phyloP scores from a whole-genome alignment of 768 basidiomycete genomes.

The Mycena indigotica region DNA sequence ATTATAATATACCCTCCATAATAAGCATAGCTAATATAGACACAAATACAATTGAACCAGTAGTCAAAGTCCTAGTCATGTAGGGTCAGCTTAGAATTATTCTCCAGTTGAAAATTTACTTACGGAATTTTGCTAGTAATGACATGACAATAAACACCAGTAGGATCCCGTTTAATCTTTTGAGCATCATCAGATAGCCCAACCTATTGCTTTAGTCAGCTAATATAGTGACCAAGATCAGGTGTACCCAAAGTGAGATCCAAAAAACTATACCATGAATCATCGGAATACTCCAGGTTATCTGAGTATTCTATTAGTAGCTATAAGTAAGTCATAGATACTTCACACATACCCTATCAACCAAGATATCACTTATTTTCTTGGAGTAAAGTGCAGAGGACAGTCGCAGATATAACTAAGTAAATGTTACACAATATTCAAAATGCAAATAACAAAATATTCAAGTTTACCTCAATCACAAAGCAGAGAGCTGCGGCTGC shows the following conservation, averaged over 20 bases:
- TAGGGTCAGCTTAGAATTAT: not conserved
- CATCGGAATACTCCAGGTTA: not conserved
- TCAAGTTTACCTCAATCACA: slow-evolving; percentile 4
- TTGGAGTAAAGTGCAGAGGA: not conserved
- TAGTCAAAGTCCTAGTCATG: not conserved
- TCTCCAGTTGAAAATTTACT: not conserved
- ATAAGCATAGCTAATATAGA: not conserved
- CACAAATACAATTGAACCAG: not conserved
- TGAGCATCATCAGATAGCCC: not conserved
- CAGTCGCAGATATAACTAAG: too few species aligned
- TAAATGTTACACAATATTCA: too few species aligned
- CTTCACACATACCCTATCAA: not conserved
- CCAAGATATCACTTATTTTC: not conserved
- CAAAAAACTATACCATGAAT: slow-evolving; percentile 2
- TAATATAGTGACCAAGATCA: not conserved
- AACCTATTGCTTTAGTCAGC: not conserved
- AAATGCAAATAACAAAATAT: too few species aligned
- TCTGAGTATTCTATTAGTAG: not conserved
- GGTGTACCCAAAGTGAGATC: slow-evolving; percentile 1
- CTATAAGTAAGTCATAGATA: not conserved
- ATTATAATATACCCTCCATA: not conserved
- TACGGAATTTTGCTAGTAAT: not conserved
- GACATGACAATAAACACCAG: slow-evolving; percentile 3
- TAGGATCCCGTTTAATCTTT: not conserved
- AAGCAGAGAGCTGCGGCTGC: not conserved